Base-by-base conservation (phyloP, 2,329 filamentous ascomycete genomes). In the Ceratocystis cubensis region DNA sequence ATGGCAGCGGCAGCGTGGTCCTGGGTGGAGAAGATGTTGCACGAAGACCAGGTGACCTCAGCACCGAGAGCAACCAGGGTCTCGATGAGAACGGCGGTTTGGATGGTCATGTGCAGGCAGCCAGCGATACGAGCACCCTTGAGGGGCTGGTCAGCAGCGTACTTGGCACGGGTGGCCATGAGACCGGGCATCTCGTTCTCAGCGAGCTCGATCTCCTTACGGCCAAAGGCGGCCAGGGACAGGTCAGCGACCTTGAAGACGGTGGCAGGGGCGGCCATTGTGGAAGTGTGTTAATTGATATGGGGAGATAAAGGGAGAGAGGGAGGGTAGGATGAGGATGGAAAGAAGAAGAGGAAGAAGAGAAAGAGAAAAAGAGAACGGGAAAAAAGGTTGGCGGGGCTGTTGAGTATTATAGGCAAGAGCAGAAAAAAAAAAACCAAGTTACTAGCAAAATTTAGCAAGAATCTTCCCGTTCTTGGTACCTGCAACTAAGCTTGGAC, bases 21-120 rank as follows among this genome's bases (percentile, higher is more conserved):
- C 81, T 96, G 93, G 73, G 93, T 97, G 78, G 89, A 94, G 88
- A 96, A 99, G 80, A 99, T 97, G 86, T 99, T 97, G 88, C 94
- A 99, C 73, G 89, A 94, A 69, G 93, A 89, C 94, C 94, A 97
- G 76, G 94, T 99, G 74, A 97, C 89, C 85, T 97, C 94, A 74
- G 94, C 94, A 81, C 94, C 94, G 74, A 99, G 91, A 72, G 88
- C 82, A 75, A 84, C 89, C 76, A 99, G 87, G 72, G 94, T 99
- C 87, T 99, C 94, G 79, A 99, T 99, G 75, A 99, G 88, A 76
- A 99, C 94, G 73, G 94, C 94, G 71, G 94, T 99, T 84, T 99
- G 94, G 81, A 99, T 97, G 78, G 94, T 97, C 93, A 96, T 96
- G 88, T 96, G 92, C 78, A 97, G 83, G 81, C 94, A 97, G 76